Evolutionary conservation across 441 rosid genomes (phyloP).

Genomic region (Syzygium malaccense): DNA sequence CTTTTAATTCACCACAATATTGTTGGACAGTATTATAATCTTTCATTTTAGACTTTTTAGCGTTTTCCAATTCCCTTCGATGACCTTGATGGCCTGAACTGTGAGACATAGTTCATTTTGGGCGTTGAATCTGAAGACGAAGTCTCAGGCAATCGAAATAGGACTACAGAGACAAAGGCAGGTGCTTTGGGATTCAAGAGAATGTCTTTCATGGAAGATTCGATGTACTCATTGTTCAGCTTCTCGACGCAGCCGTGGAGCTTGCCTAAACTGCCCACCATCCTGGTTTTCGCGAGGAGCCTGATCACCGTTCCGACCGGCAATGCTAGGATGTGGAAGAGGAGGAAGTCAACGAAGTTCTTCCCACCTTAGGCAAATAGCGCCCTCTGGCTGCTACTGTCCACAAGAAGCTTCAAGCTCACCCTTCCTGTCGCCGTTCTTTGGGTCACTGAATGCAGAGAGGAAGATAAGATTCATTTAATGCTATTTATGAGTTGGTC

Average conservation of each 20-base stretch:
- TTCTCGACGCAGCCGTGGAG: neutral
- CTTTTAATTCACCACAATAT: neutral
- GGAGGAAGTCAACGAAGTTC: neutral
- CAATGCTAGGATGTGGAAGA: neutral
- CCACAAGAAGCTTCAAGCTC: neutral
- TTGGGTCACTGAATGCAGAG: neutral
- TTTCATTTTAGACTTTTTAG: neutral
- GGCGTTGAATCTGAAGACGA: neutral
- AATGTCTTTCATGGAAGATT: neutral
- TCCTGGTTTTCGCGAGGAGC: neutral
- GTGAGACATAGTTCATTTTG: neutral
- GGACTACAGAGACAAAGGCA: neutral
- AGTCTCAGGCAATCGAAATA: neutral
- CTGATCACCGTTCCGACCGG: neutral
- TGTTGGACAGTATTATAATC: neutral
- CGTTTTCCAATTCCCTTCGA: neutral
- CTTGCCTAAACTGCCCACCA: neutral
- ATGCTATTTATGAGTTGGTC: neutral
- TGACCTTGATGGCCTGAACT: neutral
- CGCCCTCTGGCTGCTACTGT: neutral
- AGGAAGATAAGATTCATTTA: neutral
- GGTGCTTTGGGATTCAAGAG: neutral
- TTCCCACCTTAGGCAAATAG: neutral
- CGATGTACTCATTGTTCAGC: neutral
- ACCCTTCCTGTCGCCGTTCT: neutral